These are phyloP conservation scores for Beauveria sp. DNA, from an alignment of 2,329 filamentous ascomycete species.

Conservation along the genomic window DNA sequence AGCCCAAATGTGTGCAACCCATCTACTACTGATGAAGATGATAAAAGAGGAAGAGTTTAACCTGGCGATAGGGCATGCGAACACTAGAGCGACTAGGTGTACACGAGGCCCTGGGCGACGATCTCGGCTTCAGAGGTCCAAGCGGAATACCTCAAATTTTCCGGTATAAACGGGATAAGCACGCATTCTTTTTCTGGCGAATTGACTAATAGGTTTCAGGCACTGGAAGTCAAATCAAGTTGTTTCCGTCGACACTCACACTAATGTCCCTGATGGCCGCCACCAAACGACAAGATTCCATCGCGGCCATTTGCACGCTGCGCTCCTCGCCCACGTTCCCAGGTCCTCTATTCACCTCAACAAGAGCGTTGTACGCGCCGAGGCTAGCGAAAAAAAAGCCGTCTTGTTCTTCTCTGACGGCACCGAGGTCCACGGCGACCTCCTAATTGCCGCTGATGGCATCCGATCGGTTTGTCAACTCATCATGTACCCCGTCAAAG, in stretches of 20 bases:
- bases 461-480: conserved; percentile 37
- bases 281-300: conserved; percentile 38
- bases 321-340: conserved; percentile 37
- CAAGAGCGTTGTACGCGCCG: conserved; percentile 30
- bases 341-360: conserved; percentile 33
- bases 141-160: conserved; percentile 5
- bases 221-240: conserved; percentile 39
- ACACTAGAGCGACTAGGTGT: conserved; percentile 42
- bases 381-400: conserved; percentile 20
- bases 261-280: conserved; percentile 27
- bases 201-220: conserved; percentile 26
- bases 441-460: conserved; percentile 44
- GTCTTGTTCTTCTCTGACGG: conserved; percentile 35
- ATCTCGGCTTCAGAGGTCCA: conserved; percentile 2
- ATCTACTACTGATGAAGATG: background rate
- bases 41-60: background rate
- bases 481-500: background rate
- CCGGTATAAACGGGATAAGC: conserved; percentile 23
- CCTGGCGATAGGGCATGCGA: conserved; percentile 28
- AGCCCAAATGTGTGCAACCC: conserved; percentile 34
- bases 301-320: conserved; percentile 39
- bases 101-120: background rate
- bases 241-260: conserved; percentile 34
- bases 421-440: conserved; percentile 31
- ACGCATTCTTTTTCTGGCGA: conserved; percentile 15